Evolutionary conservation across 148 eudicot genomes (phyloP).

Genomic region (Chenopodium berlandieri): DNA sequence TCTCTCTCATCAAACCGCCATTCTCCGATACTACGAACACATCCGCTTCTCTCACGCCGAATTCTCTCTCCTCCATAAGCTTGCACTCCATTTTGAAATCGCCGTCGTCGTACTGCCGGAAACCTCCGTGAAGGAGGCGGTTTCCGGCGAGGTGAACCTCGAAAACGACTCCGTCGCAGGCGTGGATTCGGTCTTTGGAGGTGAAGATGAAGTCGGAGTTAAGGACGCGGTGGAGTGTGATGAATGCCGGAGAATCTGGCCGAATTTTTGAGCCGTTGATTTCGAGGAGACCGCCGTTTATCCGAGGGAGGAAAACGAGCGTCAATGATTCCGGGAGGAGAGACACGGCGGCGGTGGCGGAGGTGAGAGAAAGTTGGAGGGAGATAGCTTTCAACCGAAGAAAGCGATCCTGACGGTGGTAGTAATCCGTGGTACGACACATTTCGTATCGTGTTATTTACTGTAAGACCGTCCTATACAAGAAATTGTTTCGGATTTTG

Average conservation of each 20-base stretch:
- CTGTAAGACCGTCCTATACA: too few species aligned
- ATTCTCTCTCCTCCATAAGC: constrained; percentile 18
- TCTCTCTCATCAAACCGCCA: constrained; percentile 33
- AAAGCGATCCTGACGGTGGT: neutral
- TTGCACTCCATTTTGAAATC: constrained; percentile 50
- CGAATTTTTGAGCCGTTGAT: constrained; percentile 40
- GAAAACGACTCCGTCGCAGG: constrained; percentile 49
- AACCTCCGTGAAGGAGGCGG: constrained; percentile 46
- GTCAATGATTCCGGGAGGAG: constrained; percentile 40
- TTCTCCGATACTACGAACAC: constrained; percentile 37
- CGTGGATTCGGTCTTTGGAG: constrained; percentile 37
- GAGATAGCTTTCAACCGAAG: neutral
- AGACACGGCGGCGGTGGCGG: neutral
- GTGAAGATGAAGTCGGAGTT: constrained; percentile 19
- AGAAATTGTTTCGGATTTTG: too few species aligned
- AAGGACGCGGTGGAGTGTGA: constrained; percentile 46
- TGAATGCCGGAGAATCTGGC: constrained; percentile 51
- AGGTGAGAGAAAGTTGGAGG: neutral
- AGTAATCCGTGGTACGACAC: neutral
- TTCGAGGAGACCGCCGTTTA: constrained; percentile 37
- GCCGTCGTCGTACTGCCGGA: constrained; percentile 33
- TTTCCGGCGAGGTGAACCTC: constrained; percentile 51
- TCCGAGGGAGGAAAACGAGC: constrained; percentile 55
- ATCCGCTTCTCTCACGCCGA: constrained; percentile 22
- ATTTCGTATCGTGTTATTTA: neutral